Percentiles rank a stretch among this genome's conserved stretches.
These are phyloP conservation scores for Orychophragmus violaceus DNA, from an alignment of 345 rosid species.

Conservation along the genomic window DNA sequence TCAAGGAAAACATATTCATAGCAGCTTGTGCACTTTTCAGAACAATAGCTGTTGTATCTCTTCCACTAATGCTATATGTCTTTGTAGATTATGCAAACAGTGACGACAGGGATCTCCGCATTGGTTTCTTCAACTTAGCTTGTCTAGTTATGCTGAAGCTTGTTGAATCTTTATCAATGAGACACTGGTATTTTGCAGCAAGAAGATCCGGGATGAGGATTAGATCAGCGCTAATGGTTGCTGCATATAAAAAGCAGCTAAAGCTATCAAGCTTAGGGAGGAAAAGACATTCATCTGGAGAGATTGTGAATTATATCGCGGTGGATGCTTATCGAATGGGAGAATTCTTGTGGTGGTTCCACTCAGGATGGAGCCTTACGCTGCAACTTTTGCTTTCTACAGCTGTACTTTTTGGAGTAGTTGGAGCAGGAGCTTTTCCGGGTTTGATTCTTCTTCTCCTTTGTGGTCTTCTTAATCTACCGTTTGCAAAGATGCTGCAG, in stretches of 20 bases:
- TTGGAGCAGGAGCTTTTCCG: conserved; percentile 57
- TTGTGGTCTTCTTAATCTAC: conserved; percentile 46
- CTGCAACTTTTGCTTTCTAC: conserved; percentile 52
- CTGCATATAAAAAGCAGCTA: conserved; percentile 55
- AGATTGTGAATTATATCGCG: conserved; percentile 65
- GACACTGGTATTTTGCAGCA: conserved; percentile 59
- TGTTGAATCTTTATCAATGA: conserved; percentile 62
- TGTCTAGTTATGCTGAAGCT: conserved; percentile 42
- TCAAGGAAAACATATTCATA: conserved; percentile 46
- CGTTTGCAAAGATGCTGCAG: conserved; percentile 51
- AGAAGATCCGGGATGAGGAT: conserved; percentile 72
- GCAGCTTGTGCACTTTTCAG: conserved; percentile 45
- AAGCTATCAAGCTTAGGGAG: conserved; percentile 62
- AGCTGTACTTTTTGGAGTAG: conserved; percentile 46
- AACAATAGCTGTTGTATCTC: conserved; percentile 42
- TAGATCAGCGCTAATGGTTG: conserved; percentile 71
- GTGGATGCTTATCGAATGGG: conserved; percentile 85
- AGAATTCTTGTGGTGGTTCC: conserved; percentile 77
- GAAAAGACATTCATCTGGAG: conserved; percentile 62
- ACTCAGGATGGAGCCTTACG: conserved; percentile 43
- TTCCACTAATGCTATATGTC: conserved; percentile 57
- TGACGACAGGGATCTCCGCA: conserved; percentile 30
- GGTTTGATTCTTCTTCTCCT: conserved; percentile 49
- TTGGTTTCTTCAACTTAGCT: conserved; percentile 50
- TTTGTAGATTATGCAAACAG: conserved; percentile 53